Evolutionary conservation across 495 filamentous ascomycete genomes (phyloP), one percentile per base, ranked within the genome.

Genomic region (Opeltia flavorubescens): DNA sequence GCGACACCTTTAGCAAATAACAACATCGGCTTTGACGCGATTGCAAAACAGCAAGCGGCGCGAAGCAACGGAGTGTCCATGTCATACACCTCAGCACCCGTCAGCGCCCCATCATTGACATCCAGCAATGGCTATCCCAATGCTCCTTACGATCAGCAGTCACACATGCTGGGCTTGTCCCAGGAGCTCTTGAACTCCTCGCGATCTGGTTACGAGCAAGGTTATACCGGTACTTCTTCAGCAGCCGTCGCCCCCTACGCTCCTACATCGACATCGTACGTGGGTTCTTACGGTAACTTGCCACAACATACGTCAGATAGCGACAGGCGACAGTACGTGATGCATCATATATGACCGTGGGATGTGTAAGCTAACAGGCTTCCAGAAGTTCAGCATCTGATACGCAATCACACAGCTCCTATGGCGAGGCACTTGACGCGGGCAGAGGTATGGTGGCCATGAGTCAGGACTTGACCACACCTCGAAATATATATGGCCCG

Each of bases 371-470:
- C 80, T 83, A 77, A 86, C 69, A 65, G 69, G 55, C 62, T 62
- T 58, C 62, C 68, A 80, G 79, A 69, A 62, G 65, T 57, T 61
- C 74, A 49, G 68, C 43, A 46, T 57, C 43, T 42, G 64, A 46
- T 44, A 58, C 20, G 51, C 63, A 36, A 61, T 57, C 46, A 63
- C 68, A 43, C 66, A 63, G 47, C 58, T 64, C 52, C 28, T 84
- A 80, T 56, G 76, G 75, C 47, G 86, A 93, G 58, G 84, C 85
- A n/a, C 77, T 95, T 39, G 87, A 94, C 57, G 87, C 87, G 15
- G 80, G 80, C 55, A 77, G 84, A 35, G 87, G 87, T 50, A 95
- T 98, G 86, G 75, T 95, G 20, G 86, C 88, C 7, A 84, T 95
- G 75, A 94, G 87, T 71, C 89, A 96, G 62, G 71, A 75, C 51